Base-by-base conservation (phyloP, 2,329 filamentous ascomycete species). In the Gliomastix tumulicola region DNA sequence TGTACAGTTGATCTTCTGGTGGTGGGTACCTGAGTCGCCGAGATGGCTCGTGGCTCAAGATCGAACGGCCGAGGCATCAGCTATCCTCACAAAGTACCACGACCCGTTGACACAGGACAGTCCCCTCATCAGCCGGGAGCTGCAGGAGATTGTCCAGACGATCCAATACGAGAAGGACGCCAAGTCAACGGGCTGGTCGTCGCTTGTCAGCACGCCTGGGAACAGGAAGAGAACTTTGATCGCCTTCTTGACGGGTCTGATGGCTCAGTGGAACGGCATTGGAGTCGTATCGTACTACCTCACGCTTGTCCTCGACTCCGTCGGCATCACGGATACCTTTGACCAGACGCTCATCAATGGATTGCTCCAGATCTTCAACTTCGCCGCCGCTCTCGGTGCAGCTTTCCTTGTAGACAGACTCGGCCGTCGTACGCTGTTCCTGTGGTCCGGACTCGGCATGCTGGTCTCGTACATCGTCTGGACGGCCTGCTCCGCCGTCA, bases 11-110 rank as follows among this genome's bases (percentile, higher is more conserved):
- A 38, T 55, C 11, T 62, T 68, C 36, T 52, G 69, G 33, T 62
- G 58, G 42, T 67, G 82, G 50, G 61, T 83, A n/a, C 79, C 78
- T 2, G 79, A 84, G 45, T 77, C 73, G 3, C 79, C 76, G 0
- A 61, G 78, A 6, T 79, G 71, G 66, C 65, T 83, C 3, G 67
- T 73, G 38, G 63, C 18, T 56, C 66, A 79, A 42, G 69, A 76
- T 42, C 66, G 72, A 19, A 58, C 66, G 8, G 72, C 77, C 15
- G 65, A 79, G 43, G 76, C 74, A 1, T 57, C 70, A 10, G 63
- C 64, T 7, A 34, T 37, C 35, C 25, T 40, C 6, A 18, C 30
- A 13, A 33, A 25, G 18, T 40, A 37, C 22, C 38, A 40, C 31
- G 30, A n/a, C n/a, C n/a, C n/a, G n/a, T n/a, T n/a, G n/a, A n/a